These are phyloP conservation scores for Kluyveromyces starmeri DNA, from an alignment of 805 yeast species.

Conservation along the genomic window DNA sequence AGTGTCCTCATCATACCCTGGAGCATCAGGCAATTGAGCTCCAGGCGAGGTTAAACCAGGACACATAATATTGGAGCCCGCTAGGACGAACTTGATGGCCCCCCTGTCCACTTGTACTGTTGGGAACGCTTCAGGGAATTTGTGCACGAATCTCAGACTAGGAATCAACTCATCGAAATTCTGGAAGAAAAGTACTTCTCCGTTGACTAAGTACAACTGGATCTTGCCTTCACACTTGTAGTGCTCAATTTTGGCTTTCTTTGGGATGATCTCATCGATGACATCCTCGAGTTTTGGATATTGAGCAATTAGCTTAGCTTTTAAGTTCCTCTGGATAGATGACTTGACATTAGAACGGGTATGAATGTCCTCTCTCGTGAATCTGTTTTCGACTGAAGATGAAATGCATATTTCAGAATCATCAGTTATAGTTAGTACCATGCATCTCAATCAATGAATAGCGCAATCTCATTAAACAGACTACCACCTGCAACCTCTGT, in stretches of 20 bases:
- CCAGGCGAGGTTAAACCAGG: constrained; percentile 88
- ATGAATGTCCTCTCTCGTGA: constrained; percentile 79
- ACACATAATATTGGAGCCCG: constrained; percentile 96
- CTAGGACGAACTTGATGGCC: constrained; percentile 88
- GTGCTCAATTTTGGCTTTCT: constrained; percentile 71
- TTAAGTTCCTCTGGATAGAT: constrained; percentile 86
- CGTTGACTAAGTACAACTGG: constrained; percentile 64
- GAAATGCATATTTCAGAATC: no score
- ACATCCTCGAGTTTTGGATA: constrained; percentile 67
- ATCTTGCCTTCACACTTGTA: constrained; percentile 87
- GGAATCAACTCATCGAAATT: constrained; percentile 77
- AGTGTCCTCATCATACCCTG: constrained; percentile 45
- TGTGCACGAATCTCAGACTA: constrained; percentile 63
- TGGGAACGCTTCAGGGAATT: constrained; percentile 78
- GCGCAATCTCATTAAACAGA: no score
- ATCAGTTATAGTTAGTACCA: no score
- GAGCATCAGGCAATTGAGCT: constrained; percentile 70
- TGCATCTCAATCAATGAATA: no score
- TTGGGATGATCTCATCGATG: constrained; percentile 78
- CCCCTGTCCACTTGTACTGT: constrained; percentile 88
- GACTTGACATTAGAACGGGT: constrained; percentile 88
- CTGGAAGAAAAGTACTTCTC: constrained; percentile 69
- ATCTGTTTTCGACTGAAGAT: constrained; percentile 35
- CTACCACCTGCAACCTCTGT: no score
- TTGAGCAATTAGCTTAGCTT: constrained; percentile 60